Evolutionary conservation across 345 rosid species (phyloP).

Genomic region (Cardamine chenopodiifolia): DNA sequence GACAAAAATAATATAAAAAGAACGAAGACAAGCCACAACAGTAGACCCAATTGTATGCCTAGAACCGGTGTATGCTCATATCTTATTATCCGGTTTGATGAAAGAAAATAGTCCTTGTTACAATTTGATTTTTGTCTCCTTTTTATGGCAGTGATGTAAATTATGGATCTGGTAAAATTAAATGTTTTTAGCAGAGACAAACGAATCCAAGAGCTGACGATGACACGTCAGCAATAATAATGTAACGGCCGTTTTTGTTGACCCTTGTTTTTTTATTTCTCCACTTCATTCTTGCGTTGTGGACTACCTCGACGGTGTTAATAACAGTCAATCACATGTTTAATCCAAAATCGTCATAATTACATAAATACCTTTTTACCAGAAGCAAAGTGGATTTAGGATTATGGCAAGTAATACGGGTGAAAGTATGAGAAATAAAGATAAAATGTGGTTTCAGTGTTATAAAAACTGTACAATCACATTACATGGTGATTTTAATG

Average conservation of each 20-base stretch:
- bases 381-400: neutral
- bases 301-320: constrained; percentile 40
- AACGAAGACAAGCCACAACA: neutral
- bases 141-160: constrained; percentile 33
- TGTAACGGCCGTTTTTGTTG: constrained; percentile 44
- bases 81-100: constrained; percentile 21
- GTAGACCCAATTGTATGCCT: neutral
- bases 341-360: neutral
- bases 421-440: neutral
- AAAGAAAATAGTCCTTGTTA: constrained; percentile 17
- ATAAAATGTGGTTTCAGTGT: neutral
- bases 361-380: neutral
- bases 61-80: constrained; percentile 11
- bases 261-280: constrained; percentile 13
- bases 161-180: constrained; percentile 34
- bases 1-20: neutral
- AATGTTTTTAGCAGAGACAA: constrained; percentile 25
- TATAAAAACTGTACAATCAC: neutral
- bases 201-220: constrained; percentile 37
- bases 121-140: neutral
- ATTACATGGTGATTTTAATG: neutral
- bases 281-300: constrained; percentile 22
- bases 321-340: neutral
- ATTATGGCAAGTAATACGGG: neutral
- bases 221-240: constrained; percentile 37